Base-by-base conservation (phyloP, 2,329 filamentous ascomycete species). In the Phialemonium atrogriseum region DNA sequence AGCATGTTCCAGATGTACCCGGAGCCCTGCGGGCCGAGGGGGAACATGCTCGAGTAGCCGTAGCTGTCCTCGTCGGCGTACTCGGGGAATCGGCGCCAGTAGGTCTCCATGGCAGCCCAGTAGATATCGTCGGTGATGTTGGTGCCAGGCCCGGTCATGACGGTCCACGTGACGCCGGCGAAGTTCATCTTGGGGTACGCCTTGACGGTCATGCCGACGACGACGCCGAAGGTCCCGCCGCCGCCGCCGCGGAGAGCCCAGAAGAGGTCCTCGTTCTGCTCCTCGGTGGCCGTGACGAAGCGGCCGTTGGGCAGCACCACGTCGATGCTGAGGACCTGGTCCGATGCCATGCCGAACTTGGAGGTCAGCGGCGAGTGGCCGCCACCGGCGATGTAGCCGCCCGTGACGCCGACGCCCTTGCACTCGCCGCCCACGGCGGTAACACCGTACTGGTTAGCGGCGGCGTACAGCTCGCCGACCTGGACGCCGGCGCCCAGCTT, bases 331-430 rank as follows among this genome's bases (percentile, higher is more conserved):
- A 72, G 50, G 7, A 68, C 55, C 32, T 70, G 60, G 44, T 72
- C 68, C 6, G 63, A 56, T 3, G 55, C 68, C 47, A 73, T 60
- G 38, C 72, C 59, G 39, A 66, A 66, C 22, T 64, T 46, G 32
- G 58, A 58, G 9, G 62, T 63, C 32, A 77, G 43, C 3, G 69
- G 69, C 9, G 63, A 67, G 47, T 77, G 69, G 0, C 73, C 73
- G 25, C 68, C 72, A 10, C 68, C 70, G 24, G 62, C 45, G 9
- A 57, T 52, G 42, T 60, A 67, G 5, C 64, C 63, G 16, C 68
- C 68, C 6, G 57, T 54, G 25, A 70, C 55, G 15, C 71, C 72
- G 9, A 77, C 68, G 3, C 62, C 68, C 45, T 52, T 26, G 24
- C 36, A 41, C 26, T 37, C 38, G 5, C 73, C 73, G 12, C 65